phyloP scores from a whole-genome alignment of 495 filamentous ascomycete genomes.

The Lophium mytilinum region DNA sequence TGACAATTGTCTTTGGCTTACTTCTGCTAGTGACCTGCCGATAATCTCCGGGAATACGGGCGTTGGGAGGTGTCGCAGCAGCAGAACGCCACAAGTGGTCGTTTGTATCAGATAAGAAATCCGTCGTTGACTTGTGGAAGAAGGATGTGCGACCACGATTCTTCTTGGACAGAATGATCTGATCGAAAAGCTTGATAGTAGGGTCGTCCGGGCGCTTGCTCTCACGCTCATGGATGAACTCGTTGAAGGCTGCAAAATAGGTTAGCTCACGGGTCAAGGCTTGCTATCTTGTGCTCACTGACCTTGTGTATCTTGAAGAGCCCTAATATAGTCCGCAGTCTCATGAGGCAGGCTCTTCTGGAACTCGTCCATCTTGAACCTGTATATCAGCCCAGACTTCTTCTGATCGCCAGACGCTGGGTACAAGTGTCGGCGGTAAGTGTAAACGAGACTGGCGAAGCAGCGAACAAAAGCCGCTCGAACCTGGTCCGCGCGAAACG shows the following conservation, averaged over 20 bases:
- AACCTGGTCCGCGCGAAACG: conserved; percentile 85
- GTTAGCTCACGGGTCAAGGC: neutral
- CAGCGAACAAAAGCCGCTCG: conserved; percentile 90
- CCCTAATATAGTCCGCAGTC: conserved; percentile 76
- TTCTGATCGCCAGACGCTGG: conserved; percentile 75
- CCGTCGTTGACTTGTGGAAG: conserved; percentile 43
- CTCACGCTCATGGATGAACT: conserved; percentile 93
- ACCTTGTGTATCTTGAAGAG: conserved; percentile 93
- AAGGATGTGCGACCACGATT: conserved; percentile 59
- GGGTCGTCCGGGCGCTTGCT: conserved; percentile 53
- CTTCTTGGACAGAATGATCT: conserved; percentile 89
- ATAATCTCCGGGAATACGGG: conserved; percentile 65
- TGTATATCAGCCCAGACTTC: conserved; percentile 76
- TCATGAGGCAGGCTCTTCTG: conserved; percentile 83
- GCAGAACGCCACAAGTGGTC: conserved; percentile 93
- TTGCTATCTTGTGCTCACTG: conserved; percentile 13
- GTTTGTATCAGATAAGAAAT: conserved; percentile 74
- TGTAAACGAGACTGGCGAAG: conserved; percentile 90
- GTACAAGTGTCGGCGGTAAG: conserved; percentile 77
- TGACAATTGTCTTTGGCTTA: conserved; percentile 30
- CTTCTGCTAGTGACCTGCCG: conserved; percentile 49
- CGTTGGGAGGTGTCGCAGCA: conserved; percentile 65
- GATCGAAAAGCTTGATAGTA: conserved; percentile 80
- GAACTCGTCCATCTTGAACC: conserved; percentile 92
- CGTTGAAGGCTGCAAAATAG: conserved; percentile 64